Evolutionary conservation across 441 rosid species (phyloP).

Genomic region (Eutrema salsugineum): DNA sequence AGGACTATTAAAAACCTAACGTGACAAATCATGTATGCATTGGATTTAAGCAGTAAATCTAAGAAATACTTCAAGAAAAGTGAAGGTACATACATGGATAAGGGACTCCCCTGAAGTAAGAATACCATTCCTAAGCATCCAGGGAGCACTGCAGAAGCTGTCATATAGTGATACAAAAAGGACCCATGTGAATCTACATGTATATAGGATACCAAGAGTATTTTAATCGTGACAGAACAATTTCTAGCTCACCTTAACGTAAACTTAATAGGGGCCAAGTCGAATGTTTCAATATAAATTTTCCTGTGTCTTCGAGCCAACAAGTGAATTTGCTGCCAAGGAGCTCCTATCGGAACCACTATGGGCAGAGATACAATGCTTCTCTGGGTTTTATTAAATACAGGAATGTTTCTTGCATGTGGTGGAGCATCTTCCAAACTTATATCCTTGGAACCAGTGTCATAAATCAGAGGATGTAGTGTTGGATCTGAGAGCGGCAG

Average conservation of each 20-base stretch:
- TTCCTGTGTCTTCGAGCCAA: conserved; percentile 86
- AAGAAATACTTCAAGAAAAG: conserved; percentile 12
- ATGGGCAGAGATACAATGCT: conserved; percentile 51
- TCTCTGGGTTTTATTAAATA: conserved; percentile 38
- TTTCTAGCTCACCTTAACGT: conserved; percentile 62
- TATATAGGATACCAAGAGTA: conserved; percentile 24
- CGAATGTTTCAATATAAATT: conserved; percentile 82
- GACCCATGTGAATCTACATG: conserved; percentile 28
- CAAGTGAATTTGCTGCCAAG: conserved; percentile 87
- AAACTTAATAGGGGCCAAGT: conserved; percentile 76
- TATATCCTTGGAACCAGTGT: conserved; percentile 40
- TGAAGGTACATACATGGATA: conserved; percentile 68
- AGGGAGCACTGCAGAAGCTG: conserved; percentile 98
- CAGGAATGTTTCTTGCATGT: conserved; percentile 37
- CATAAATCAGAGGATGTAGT: conserved; percentile 37
- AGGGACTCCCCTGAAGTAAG: conserved; percentile 80
- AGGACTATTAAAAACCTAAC: not conserved
- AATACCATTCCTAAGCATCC: conserved; percentile 84
- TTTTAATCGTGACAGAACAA: not conserved
- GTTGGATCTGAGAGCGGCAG: conserved; percentile 59
- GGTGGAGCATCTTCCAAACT: conserved; percentile 39
- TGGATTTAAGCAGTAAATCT: not conserved
- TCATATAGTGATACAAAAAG: conserved; percentile 12
- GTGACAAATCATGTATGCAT: conserved; percentile 3
- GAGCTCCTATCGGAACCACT: conserved; percentile 94